Base-by-base conservation (phyloP, 1,284 basidiomycete species). In the Puccinia polysora region DNA sequence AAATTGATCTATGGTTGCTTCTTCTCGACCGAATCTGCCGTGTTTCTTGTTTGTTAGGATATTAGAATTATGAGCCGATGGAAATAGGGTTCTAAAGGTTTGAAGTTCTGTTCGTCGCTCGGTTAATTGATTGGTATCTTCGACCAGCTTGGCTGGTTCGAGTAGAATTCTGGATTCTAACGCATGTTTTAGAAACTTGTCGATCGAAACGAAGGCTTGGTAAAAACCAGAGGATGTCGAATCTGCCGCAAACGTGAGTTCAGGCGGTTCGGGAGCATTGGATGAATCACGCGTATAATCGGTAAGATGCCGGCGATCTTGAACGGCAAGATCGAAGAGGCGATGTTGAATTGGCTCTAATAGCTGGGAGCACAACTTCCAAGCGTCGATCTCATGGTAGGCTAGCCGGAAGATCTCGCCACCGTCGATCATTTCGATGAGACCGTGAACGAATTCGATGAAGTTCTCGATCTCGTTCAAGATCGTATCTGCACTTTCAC, bases 311-410 rank as follows among this genome's bases (percentile, higher is more conserved):
- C 14, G 10, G 30, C 49, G 52, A 28, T 65, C 64, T 34, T 43
- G 52, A n/a, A 56, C 36, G 40, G 64, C 64, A 10, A 67, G 50
- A 15, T 67, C 64, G 52, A 52, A 55, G n/a, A 67, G 50, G 8
- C 52, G 49, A n/a, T 40, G 50, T 56, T 67, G 64, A 43, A 67
- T 36, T 2, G 64, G 52, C 40, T 67, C 64, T 7, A 55, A 25
- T 30, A 67, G 28, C 23, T 67, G 47, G 40, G 23, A 67, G 28
- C 34, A 67, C 0, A 67, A 18, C 18, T 67, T 67, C 64, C 64
- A 67, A 28, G 64, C 64, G 40, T 67, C 64, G 7, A 67, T 67
- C 23, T 67, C 64, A 30, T 67, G 64, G 32, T 67, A 67, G 15
- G 64, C 50, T 50, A 67, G 25, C 20, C 55, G 53, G 38, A 67